Base-by-base conservation (phyloP, 176 grass and related monocot species). In the Olyra latifolia region DNA sequence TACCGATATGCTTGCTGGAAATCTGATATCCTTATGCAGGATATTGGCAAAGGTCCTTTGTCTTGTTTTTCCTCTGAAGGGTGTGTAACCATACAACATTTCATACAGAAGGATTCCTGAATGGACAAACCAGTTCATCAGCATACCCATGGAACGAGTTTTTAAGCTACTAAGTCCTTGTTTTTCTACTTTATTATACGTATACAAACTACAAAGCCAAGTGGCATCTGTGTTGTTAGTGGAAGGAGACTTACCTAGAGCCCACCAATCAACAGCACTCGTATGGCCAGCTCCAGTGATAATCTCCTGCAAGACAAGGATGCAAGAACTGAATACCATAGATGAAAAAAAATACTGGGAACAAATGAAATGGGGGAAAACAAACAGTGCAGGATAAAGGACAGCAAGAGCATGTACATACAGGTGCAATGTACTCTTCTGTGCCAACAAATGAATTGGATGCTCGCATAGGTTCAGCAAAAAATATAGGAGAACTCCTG, bases 371-470 rank as follows among this genome's bases (percentile, higher is more conserved):
- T 62, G 11, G 12, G 6, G 15, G 23, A 17, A 53, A 72, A 54
- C 0, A 53, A 72, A 54, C 0, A 23, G 6, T 14, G 23, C 5
- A 53, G 13, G 69, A 52, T 12, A 62, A 28, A 27, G 25, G 50
- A 13, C 19, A 57, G 15, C 3, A 23, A 49, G 66, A 67, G 6
- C 55, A 68, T 89, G 85, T 71, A 66, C 81, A 82, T 98, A 98
- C 95, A 50, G 95, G 95, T 41, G 95, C 95, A 78, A 98, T 98
- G 73, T 98, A 98, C 56, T 98, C 95, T 81, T 98, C 95, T 17
- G 92, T 98, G 53, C 95, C 95, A 87, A 94, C 95, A 80, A 98
- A 98, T 7, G 95, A 98, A 81, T 98, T 98, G 44, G 92, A 98
- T 71, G 95, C 95, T 81, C 95, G 90, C 88, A 92, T 89, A 54